Conservation (phyloP, 768 basidiomycete genomes). For the Suillus weaverae region DNA sequence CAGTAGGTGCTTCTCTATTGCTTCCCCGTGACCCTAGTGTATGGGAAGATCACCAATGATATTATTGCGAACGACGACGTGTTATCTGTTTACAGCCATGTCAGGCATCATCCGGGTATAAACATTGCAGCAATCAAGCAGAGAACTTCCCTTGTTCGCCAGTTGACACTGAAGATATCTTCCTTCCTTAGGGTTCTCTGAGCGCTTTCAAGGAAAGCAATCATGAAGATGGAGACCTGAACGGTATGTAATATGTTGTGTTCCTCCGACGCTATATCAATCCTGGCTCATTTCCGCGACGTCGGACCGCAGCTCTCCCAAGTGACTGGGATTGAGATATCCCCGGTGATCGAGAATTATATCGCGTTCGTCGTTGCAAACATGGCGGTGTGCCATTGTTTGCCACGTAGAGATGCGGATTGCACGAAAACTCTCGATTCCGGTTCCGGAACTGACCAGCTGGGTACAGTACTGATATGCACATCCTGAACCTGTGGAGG, state of each 20-base stretch:
- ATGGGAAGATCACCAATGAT: background rate
- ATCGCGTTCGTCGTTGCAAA: background rate
- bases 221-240: background rate
- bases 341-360: background rate
- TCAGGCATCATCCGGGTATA: background rate
- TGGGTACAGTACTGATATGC: conserved; percentile 54
- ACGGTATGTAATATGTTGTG: background rate
- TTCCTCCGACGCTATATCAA: background rate
- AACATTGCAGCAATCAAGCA: background rate
- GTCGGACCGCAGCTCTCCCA: background rate
- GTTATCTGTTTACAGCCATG: background rate
- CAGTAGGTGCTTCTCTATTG: background rate
- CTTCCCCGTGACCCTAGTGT: background rate
- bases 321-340: background rate
- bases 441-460: conserved; percentile 44
- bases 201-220: background rate
- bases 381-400: background rate
- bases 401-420: background rate
- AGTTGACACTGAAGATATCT: background rate
- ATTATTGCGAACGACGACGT: background rate
- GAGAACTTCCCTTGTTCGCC: background rate
- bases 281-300: background rate
- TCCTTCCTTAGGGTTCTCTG: background rate
- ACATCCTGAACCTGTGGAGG: conserved; percentile 53
- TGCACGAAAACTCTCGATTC: background rate